Base-by-base conservation (phyloP, 306 rosid species). In the Myrica gale region DNA sequence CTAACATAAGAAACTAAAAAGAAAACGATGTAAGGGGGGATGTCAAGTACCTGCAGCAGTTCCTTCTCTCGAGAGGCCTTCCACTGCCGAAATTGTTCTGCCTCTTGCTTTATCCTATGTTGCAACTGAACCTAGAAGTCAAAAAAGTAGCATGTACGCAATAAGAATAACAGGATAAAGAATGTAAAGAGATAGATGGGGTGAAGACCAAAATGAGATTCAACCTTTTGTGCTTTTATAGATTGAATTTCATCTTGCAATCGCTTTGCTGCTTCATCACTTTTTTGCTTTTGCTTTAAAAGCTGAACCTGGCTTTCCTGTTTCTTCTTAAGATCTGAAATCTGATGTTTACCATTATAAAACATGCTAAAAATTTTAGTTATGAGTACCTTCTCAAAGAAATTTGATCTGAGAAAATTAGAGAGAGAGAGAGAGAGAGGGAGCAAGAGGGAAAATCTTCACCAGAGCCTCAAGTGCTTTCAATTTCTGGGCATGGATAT, bases 1-100 rank as follows among this genome's bases (percentile, higher is more conserved):
- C 50, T 41, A 48, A 53, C 71, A 73, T 75, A 42, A 65, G 75
- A 62, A 13, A 62, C 70, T 15, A 15, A 69, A 23, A 46, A 80
- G 26, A 58, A 23, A 57, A 61, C 60, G 54, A 76, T 53, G 80
- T 79, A 80, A 1, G 74, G 50, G 12, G 55, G 51, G 11, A 37
- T 60, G 41, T 61, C 69, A 53, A 87, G 79, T 83, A 96, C 99
- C 87, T 96, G 99, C 71, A 96, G 92, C 69, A 96, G 83, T 73
- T 96, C 99, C 88, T 96, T 96, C 86, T 96, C 99, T 84, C 99
- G 91, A 63, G 98, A 90, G 51, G 98, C 99, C 85, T 96, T 96
- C 99, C 99, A 96, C 77, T 89, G 99, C 71, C 99, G 96, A 85
- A 96, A 96, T 79, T 96, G 99, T 82, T 96, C 99, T 7, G 98